Evolutionary conservation across 805 yeast genomes (phyloP), one percentile per base, ranked within the genome.

Genomic region (Blastobotrys parvus): DNA sequence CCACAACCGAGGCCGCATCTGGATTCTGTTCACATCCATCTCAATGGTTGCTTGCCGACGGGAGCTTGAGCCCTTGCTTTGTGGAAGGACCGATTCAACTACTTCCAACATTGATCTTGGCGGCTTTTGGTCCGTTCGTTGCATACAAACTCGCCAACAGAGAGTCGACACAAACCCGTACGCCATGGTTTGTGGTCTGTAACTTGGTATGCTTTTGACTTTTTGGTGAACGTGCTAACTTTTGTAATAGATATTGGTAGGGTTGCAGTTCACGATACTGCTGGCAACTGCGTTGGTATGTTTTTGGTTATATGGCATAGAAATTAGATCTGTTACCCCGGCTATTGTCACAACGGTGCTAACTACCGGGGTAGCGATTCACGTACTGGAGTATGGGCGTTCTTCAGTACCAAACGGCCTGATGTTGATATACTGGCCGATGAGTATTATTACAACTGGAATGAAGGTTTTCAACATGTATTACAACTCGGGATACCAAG

Each of bases 31-130:
- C 21, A 3, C 10, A 13, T 15, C 19, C 35, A 4, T 15, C 7
- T 5, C 6, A 32, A 4, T 32, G 35, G 31, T 19, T 39, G 15
- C 20, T 20, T 4, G 16, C 29, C 31, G 50, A 47, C 38, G 55
- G 55, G 3, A 38, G 50, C 2, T 37, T 52, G 38, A 50, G 40
- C 31, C 44, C 46, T 4, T 52, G 55, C 38, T 52, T 52, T 36
- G 33, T 52, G 3, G 54, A 52, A 21, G 44, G 44, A 5, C 32
- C 45, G 4, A 21, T 48, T 4, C 34, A 45, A 19, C 30, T 42
- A 6, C 5, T 44, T 3, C 54, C 55, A 16, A 15, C 44, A 4
- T 16, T 44, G 20, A 10, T 47, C 10, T 30, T 46, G 40, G 22
- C 50, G 33, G n/a, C 46, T 10, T 35, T 31, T 13, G 45, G 38